Conservation (phyloP, 192 early-diverging fungal species). For the Allomyces javanicus region DNA sequence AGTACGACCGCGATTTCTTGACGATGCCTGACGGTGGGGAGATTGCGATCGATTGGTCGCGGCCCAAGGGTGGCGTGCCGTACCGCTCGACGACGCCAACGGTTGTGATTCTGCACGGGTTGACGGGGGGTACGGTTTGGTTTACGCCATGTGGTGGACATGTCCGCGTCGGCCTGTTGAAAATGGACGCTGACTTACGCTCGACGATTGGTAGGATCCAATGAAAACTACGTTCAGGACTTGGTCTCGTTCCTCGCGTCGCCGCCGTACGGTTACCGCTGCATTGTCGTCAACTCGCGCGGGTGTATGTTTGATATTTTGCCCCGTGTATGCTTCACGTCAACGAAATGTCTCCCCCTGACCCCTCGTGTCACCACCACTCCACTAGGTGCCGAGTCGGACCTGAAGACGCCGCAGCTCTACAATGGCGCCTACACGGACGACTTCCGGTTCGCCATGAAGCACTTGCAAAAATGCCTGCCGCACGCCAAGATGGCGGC, state of each 20-base stretch:
- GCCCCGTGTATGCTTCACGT: no score
- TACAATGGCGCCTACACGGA: conserved; percentile 69
- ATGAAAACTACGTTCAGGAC: conserved; percentile 70
- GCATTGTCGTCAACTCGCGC: conserved; percentile 73
- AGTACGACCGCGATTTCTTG: conserved; percentile 44
- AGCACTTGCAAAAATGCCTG: conserved; percentile 26
- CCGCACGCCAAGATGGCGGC: conserved; percentile 50
- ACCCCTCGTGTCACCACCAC: no score
- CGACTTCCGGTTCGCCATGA: conserved; percentile 44
- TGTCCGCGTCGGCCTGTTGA: no score
- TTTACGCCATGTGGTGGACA: no score
- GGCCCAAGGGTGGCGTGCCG: conserved; percentile 26
- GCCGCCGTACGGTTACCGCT: conserved; percentile 40
- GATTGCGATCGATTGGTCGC: conserved; percentile 74
- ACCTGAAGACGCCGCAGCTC: conserved; percentile 53
- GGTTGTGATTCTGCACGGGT: conserved; percentile 65
- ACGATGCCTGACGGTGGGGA: conserved; percentile 64
- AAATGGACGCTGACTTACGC: no score
- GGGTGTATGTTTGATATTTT: conserved; percentile 28
- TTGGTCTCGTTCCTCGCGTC: conserved; percentile 38
- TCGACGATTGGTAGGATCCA: conserved; percentile 27
- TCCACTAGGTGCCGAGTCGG: conserved; percentile 30
- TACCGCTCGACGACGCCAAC: conserved; percentile 41
- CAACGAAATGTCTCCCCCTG: no score
- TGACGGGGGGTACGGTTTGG: conserved; percentile 39